A percentile compares a stretch with the other conserved stretches of the same genome.
Evolutionary conservation across 1,284 basidiomycete genomes (phyloP).

Genomic region (Austropuccinia psidii): DNA sequence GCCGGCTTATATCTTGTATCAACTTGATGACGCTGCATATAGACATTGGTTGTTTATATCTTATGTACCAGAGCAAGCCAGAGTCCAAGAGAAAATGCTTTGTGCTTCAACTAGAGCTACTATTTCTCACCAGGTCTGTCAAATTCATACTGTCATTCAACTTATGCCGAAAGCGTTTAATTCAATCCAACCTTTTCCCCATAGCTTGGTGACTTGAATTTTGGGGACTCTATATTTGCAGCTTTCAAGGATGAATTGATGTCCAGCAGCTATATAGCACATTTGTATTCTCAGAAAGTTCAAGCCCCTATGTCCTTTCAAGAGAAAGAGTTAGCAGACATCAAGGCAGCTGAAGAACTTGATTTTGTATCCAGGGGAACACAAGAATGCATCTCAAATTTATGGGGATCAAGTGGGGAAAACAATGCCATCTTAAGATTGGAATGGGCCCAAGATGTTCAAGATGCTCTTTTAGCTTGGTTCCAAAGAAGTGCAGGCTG

Average conservation of each 20-base stretch:
- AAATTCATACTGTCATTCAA: not conserved
- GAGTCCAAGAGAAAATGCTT: constrained; percentile 4
- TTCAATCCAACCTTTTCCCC: not conserved
- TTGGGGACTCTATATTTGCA: not conserved
- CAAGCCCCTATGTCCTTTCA: not conserved
- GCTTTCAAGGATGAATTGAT: not conserved
- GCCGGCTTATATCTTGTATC: not conserved
- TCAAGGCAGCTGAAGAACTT: not conserved
- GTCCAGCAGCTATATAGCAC: not conserved
- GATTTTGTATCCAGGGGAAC: not conserved
- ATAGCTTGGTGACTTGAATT: not conserved
- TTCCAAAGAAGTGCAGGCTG: not conserved
- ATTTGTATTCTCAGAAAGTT: not conserved
- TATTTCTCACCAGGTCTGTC: not conserved
- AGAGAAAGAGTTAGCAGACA: not conserved
- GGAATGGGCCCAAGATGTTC: not conserved
- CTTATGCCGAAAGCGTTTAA: not conserved
- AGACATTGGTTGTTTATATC: not conserved
- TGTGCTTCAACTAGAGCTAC: constrained; percentile 7
- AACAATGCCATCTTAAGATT: not conserved
- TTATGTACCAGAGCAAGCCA: not conserved
- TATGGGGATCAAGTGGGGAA: not conserved
- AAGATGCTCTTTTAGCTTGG: not conserved
- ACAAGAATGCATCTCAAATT: not conserved
- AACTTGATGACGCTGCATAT: not conserved